Conservation (phyloP, 345 rosid species). For the Corymbia maculata region DNA sequence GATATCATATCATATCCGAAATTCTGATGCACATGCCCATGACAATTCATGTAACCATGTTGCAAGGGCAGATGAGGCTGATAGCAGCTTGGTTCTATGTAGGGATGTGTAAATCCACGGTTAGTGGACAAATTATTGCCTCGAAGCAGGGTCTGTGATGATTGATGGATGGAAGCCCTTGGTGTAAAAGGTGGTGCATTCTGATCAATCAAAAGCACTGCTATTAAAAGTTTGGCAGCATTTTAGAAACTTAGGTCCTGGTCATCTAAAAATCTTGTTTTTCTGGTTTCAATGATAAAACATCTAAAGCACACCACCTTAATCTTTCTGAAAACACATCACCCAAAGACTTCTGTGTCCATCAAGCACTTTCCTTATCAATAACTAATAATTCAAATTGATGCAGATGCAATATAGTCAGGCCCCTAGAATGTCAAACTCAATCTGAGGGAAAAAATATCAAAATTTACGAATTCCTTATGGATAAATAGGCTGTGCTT, state of each 20-base stretch:
- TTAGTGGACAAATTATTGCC: not conserved
- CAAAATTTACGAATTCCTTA: not conserved
- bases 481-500: not conserved
- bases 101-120: not conserved
- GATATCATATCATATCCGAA: not conserved
- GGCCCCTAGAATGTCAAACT: not conserved
- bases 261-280: not conserved
- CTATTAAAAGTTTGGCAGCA: not conserved
- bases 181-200: not conserved
- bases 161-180: not conserved
- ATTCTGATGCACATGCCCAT: not conserved
- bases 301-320: not conserved
- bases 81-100: not conserved
- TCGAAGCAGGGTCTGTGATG: not conserved
- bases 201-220: not conserved
- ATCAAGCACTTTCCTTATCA: not conserved
- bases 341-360: not conserved
- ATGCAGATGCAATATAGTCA: not conserved
- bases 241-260: not conserved
- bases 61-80: not conserved
- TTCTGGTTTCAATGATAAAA: not conserved
- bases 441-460: not conserved
- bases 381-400: not conserved
- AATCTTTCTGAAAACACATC: not conserved
- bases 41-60: not conserved